Evolutionary conservation across 225 moss, liverwort and hornwort species (phyloP).

Genomic region (Polytrichum formosum): DNA sequence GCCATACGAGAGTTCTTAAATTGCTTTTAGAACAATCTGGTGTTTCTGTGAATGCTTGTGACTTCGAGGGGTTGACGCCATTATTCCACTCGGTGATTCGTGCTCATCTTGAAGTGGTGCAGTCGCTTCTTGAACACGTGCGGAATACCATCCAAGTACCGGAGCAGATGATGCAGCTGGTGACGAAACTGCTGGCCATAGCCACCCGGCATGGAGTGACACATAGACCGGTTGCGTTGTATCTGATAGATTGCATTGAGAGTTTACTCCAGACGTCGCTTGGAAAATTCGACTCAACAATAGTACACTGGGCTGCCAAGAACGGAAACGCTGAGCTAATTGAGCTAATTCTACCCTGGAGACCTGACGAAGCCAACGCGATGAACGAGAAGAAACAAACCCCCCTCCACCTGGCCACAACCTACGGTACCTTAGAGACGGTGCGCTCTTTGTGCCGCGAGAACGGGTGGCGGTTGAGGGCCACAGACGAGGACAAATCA

Average conservation of each 20-base stretch:
- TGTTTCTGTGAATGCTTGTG: conserved; percentile 9
- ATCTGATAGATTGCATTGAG: conserved; percentile 33
- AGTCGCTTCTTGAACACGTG: conserved; percentile 15
- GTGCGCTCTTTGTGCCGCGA: conserved; percentile 26
- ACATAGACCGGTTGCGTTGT: conserved; percentile 19
- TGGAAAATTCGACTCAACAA: conserved; percentile 9
- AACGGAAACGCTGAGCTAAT: conserved; percentile 23
- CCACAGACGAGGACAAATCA: conserved; percentile 28
- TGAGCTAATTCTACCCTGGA: conserved; percentile 30
- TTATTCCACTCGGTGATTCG: conserved; percentile 26
- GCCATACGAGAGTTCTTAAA: conserved; percentile 21
- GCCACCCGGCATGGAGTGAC: conserved; percentile 15
- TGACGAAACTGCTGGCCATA: conserved; percentile 18
- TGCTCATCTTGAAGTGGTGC: conserved; percentile 20
- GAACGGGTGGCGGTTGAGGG: conserved; percentile 19
- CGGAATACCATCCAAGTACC: conserved; percentile 4
- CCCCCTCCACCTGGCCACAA: conserved; percentile 35
- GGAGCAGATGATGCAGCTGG: conserved; percentile 16
- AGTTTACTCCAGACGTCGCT: conserved; percentile 12
- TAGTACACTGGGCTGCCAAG: conserved; percentile 33
- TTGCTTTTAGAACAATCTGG: conserved; percentile 30
- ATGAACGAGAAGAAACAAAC: conserved; percentile 22
- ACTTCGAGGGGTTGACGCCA: conserved; percentile 32
- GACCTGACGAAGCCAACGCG: conserved; percentile 30
- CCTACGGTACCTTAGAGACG: conserved; percentile 25